These are phyloP conservation scores for Tulasnella sp. DNA, from an alignment of 768 basidiomycete species.

Conservation along the genomic window DNA sequence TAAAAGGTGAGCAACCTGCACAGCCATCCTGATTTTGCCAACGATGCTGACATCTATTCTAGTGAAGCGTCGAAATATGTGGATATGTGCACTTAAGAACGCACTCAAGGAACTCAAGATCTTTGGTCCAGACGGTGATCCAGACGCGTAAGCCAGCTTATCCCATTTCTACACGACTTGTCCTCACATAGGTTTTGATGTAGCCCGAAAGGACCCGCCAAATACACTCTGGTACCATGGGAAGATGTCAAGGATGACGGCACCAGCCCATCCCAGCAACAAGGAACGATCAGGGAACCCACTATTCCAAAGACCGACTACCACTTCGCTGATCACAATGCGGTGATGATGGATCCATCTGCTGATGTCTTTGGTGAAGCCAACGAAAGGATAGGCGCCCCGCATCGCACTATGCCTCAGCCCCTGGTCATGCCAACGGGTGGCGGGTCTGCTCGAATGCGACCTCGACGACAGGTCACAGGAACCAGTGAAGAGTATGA, in stretches of 20 bases:
- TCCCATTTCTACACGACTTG: neutral
- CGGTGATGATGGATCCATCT: constrained; percentile 30
- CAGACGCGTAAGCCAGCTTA: constrained; percentile 21
- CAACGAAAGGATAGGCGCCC: constrained; percentile 23
- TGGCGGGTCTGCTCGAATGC: no score
- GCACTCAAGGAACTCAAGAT: constrained; percentile 56
- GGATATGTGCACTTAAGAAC: constrained; percentile 76
- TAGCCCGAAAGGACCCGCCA: constrained; percentile 36
- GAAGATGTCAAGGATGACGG: constrained; percentile 35
- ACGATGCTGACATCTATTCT: neutral
- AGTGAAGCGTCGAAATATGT: constrained; percentile 79
- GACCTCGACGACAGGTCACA: no score
- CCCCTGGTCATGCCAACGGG: no score
- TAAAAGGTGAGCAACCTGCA: constrained; percentile 38
- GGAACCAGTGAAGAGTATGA: no score
- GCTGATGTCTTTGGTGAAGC: constrained; percentile 26
- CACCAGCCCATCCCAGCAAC: constrained; percentile 21
- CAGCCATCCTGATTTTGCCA: neutral
- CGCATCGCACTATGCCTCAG: no score
- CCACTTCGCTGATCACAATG: constrained; percentile 40
- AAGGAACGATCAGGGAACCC: constrained; percentile 25
- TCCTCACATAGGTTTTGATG: neutral
- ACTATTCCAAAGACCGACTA: constrained; percentile 30
- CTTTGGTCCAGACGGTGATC: constrained; percentile 34
- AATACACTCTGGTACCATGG: constrained; percentile 65